phyloP scores from a whole-genome alignment of 192 early-diverging fungal species.

The Umbelopsis sp. region DNA sequence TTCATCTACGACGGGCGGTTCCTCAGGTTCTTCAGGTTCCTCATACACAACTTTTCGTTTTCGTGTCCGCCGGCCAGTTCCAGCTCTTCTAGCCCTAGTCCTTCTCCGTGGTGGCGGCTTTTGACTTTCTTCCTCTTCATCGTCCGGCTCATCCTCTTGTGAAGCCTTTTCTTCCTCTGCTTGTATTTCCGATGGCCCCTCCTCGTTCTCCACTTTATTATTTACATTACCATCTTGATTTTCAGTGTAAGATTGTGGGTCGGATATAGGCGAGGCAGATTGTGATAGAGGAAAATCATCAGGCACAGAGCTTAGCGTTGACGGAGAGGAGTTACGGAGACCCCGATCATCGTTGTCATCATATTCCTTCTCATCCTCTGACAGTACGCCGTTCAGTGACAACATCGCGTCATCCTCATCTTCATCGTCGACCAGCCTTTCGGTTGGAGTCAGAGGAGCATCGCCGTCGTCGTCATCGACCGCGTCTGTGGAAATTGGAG shows the following conservation, averaged over 20 bases:
- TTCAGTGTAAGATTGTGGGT: constrained; percentile 6
- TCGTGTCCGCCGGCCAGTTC: constrained; percentile 13
- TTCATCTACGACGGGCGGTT: not conserved
- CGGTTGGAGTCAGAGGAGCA: constrained; percentile 36
- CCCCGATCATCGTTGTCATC: constrained; percentile 26
- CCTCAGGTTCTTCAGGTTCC: constrained; percentile 6
- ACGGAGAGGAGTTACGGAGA: constrained; percentile 35
- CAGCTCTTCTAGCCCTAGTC: constrained; percentile 7
- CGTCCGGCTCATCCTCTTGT: constrained; percentile 29
- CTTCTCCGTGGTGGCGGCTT: constrained; percentile 7
- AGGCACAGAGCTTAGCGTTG: constrained; percentile 43
- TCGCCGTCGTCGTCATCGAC: constrained; percentile 27
- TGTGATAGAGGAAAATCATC: constrained; percentile 45
- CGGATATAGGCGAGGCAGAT: constrained; percentile 35
- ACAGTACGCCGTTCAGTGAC: constrained; percentile 20
- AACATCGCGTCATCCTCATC: constrained; percentile 29
- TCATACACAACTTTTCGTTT: constrained; percentile 14
- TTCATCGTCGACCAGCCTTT: constrained; percentile 34
- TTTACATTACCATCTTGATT: constrained; percentile 14
- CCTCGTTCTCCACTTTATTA: constrained; percentile 7
- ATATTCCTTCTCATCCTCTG: constrained; percentile 30
- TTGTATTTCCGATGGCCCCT: constrained; percentile 18
- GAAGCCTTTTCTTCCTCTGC: constrained; percentile 28
- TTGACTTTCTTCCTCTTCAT: not conserved
- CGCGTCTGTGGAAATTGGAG: constrained; percentile 21